A percentile compares a stretch with the other conserved stretches of the same genome.
These are phyloP conservation scores for Anacardium occidentale DNA, from an alignment of 345 rosid species.

Conservation along the genomic window DNA sequence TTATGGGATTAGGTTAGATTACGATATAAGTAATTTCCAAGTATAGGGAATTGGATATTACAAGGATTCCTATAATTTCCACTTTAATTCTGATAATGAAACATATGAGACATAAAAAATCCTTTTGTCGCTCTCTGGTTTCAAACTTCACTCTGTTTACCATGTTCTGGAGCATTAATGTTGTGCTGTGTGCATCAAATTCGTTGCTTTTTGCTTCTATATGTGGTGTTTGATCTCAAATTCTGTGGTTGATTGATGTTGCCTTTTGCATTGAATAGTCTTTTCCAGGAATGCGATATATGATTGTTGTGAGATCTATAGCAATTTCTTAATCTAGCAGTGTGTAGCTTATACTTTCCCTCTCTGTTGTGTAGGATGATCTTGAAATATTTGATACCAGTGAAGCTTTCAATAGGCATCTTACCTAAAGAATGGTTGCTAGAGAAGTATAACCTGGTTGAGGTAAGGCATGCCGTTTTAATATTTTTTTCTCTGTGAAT, in stretches of 20 bases:
- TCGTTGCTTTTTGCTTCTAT: background rate
- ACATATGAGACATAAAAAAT: no score
- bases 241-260: background rate
- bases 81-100: no score
- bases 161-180: background rate
- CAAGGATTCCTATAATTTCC: no score
- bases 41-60: no score
- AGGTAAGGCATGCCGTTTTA: constrained; percentile 47
- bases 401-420: constrained; percentile 86
- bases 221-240: background rate
- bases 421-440: constrained; percentile 67
- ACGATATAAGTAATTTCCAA: no score
- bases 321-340: background rate
- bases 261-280: background rate
- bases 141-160: background rate
- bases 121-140: no score
- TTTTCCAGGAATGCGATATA: background rate
- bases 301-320: background rate
- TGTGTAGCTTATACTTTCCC: constrained; percentile 12
- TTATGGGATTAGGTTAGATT: no score
- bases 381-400: constrained; percentile 88
- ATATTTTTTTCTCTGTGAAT: constrained; percentile 14
- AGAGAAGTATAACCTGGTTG: constrained; percentile 62
- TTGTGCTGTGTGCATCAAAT: background rate
- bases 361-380: constrained; percentile 67